These are phyloP conservation scores for Prunus fruticosa DNA, from an alignment of 306 rosid genomes.

Conservation along the genomic window DNA sequence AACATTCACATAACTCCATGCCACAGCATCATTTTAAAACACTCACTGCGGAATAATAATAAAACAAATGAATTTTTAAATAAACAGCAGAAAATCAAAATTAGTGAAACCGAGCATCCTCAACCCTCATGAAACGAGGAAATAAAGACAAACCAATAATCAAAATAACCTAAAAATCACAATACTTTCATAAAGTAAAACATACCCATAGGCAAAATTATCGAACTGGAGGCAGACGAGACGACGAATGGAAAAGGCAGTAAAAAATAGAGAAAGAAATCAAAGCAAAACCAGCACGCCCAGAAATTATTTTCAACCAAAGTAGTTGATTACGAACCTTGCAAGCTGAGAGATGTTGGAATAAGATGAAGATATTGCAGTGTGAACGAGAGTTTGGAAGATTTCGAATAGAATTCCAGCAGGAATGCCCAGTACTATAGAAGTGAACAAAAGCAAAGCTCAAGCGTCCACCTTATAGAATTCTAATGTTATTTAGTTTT, in stretches of 20 bases:
- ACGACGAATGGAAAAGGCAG: too few relatives aligned
- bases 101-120: conserved; percentile 6
- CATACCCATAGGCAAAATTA: neutral
- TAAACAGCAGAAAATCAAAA: neutral
- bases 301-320: neutral
- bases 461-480: too few relatives aligned
- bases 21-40: too few relatives aligned
- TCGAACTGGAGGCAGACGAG: too few relatives aligned
- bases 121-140: neutral
- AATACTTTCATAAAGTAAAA: neutral
- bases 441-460: too few relatives aligned
- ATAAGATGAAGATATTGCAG: neutral
- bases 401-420: neutral
- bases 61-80: neutral
- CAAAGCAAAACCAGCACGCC: neutral
- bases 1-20: too few relatives aligned
- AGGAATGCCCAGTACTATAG: neutral
- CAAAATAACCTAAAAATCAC: neutral
- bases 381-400: neutral
- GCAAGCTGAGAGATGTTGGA: neutral
- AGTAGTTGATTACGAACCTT: neutral
- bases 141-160: neutral
- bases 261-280: too few relatives aligned
- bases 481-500: too few relatives aligned
- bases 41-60: too few relatives aligned